Percentiles rank a stretch among this genome's conserved stretches.
These are phyloP conservation scores for Daedalea quercina DNA, from an alignment of 768 basidiomycete genomes.

Conservation along the genomic window DNA sequence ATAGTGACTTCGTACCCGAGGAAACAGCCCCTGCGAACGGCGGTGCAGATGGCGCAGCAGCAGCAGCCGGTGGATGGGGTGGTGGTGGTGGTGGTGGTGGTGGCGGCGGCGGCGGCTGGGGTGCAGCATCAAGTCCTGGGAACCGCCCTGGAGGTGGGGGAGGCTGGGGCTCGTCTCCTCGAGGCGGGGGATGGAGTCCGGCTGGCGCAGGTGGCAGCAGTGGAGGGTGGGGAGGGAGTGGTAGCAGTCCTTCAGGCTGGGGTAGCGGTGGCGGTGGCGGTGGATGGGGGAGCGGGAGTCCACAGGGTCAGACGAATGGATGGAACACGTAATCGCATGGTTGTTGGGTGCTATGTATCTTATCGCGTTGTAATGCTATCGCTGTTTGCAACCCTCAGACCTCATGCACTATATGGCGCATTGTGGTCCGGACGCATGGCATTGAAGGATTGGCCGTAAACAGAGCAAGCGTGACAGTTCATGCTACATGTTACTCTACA, in stretches of 20 bases:
- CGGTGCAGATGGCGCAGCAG: slow-evolving; percentile 12
- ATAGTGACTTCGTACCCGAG: background rate
- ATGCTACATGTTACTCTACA: background rate
- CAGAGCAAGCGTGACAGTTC: background rate
- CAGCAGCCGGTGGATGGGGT: slow-evolving; percentile 13
- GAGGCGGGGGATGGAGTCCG: slow-evolving; percentile 15
- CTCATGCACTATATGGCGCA: too few species aligned
- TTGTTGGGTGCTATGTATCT: background rate
- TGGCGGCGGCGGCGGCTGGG: slow-evolving; percentile 23
- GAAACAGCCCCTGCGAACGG: slow-evolving; percentile 7
- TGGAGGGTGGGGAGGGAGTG: slow-evolving; percentile 14
- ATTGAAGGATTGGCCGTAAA: too few species aligned
- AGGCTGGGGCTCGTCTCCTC: slow-evolving; percentile 5
- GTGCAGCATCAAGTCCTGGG: slow-evolving; percentile 24
- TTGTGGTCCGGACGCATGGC: too few species aligned
- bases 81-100: slow-evolving; percentile 1
- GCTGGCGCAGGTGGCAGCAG: slow-evolving; percentile 6
- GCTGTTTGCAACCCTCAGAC: too few species aligned
- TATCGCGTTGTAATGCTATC: background rate
- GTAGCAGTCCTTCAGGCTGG: slow-evolving; percentile 11
- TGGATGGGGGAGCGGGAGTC: slow-evolving; percentile 25
- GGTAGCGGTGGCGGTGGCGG: background rate
- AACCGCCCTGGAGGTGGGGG: slow-evolving; percentile 18
- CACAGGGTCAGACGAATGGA: slow-evolving; percentile 20
- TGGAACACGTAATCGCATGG: slow-evolving; percentile 23